Percentiles rank a stretch among this genome's conserved stretches.
Conservation (phyloP, 768 basidiomycete species). For the Trametes cinnabarina region DNA sequence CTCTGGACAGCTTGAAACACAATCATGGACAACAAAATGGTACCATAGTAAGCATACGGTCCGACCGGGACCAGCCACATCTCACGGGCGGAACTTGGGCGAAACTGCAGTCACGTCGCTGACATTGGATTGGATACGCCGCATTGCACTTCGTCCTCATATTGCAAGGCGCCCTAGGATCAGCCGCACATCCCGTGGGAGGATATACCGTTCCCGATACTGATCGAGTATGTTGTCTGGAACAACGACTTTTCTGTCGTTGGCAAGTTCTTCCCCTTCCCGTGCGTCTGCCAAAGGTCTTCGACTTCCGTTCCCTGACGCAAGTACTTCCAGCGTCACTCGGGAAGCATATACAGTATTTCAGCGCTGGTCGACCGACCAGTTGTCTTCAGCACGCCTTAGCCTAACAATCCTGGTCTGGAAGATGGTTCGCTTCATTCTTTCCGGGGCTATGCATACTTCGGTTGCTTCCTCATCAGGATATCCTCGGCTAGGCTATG, state of each 20-base stretch:
- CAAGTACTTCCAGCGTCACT: neutral
- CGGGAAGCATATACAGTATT: neutral
- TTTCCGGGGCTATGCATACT: neutral
- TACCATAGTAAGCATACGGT: neutral
- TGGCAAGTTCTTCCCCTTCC: neutral
- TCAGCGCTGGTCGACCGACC: neutral
- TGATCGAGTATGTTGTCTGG: conserved; percentile 4
- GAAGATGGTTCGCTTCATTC: neutral
- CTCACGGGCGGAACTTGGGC: too few relatives aligned
- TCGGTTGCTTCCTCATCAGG: conserved; percentile 1
- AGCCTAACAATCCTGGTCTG: neutral
- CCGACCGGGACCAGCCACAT: neutral
- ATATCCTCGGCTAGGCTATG: neutral
- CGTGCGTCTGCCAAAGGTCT: neutral
- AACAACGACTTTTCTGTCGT: neutral
- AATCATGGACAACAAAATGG: neutral
- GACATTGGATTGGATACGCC: neutral
- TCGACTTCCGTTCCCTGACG: neutral
- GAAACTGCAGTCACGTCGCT: neutral
- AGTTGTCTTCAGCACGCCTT: neutral
- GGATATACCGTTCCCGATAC: conserved; percentile 2
- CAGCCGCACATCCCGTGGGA: neutral
- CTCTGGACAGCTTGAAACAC: neutral
- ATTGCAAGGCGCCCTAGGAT: neutral
- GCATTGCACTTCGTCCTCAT: neutral